A percentile compares a stretch with the other conserved stretches of the same genome.
Evolutionary conservation across 2,329 filamentous ascomycete genomes (phyloP).

Genomic region (Microcyclosporella mali): DNA sequence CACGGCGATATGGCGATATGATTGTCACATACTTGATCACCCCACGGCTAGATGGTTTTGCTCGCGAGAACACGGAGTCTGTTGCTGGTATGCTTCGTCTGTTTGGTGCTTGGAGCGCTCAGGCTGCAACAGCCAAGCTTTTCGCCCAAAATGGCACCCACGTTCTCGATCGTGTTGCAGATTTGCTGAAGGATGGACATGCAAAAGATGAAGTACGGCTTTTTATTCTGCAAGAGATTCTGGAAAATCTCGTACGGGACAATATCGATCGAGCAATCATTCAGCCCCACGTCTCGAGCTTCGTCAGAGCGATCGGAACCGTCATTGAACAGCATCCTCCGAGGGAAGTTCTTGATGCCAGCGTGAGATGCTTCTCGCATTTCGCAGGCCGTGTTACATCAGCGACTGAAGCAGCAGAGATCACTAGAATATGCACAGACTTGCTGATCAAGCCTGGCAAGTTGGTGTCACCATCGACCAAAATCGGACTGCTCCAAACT

Average conservation of each 20-base stretch:
- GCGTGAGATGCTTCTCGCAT: conserved; percentile 71
- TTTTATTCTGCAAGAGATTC: conserved; percentile 67
- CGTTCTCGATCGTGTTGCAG: conserved; percentile 64
- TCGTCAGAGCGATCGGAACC: conserved; percentile 51
- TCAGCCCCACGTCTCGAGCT: conserved; percentile 59
- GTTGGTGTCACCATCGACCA: conserved; percentile 74
- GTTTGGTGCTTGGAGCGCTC: conserved; percentile 72
- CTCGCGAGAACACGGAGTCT: conserved; percentile 80
- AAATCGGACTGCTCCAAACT: conserved; percentile 72
- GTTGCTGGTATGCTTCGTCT: conserved; percentile 77
- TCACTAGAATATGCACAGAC: conserved; percentile 74
- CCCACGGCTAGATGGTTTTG: conserved; percentile 70
- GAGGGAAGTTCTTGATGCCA: conserved; percentile 70
- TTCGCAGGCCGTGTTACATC: conserved; percentile 65
- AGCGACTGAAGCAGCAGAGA: conserved; percentile 63
- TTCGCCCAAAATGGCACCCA: conserved; percentile 55
- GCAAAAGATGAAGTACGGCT: conserved; percentile 81
- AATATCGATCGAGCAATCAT: conserved; percentile 54
- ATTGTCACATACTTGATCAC: conserved; percentile 71
- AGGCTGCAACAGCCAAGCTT: conserved; percentile 61
- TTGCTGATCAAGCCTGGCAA: conserved; percentile 79
- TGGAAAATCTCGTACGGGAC: conserved; percentile 60
- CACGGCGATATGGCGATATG: conserved; percentile 62
- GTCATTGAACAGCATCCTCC: conserved; percentile 55
- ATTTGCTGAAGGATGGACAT: conserved; percentile 64